Evolutionary conservation across 805 yeast genomes (phyloP).

Genomic region (Barnettozyma sp.): DNA sequence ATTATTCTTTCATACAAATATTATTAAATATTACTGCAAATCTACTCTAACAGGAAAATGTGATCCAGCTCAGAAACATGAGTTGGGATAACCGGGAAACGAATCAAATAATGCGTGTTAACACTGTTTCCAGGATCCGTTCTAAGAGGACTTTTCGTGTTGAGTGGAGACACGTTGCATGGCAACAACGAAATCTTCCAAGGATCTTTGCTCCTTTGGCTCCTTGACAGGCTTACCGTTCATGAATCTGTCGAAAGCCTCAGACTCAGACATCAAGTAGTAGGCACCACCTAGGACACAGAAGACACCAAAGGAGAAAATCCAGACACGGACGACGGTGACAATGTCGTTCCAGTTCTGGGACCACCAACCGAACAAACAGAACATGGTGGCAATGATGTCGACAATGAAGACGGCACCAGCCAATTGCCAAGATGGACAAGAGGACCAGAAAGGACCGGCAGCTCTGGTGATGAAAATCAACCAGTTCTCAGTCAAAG

Average conservation of each 20-base stretch:
- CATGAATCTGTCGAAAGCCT: conserved; percentile 74
- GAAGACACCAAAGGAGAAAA: conserved; percentile 96
- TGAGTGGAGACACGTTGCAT: conserved; percentile 88
- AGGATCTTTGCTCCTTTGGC: conserved; percentile 52
- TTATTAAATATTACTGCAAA: conserved; percentile 7
- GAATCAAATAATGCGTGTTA: conserved; percentile 6
- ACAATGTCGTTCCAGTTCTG: conserved; percentile 96
- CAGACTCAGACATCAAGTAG: conserved; percentile 84
- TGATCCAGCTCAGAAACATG: conserved; percentile 7
- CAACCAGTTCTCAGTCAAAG: conserved; percentile 95
- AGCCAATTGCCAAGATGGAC: conserved; percentile 93
- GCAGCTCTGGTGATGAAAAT: conserved; percentile 94
- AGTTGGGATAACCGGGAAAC: conserved; percentile 4
- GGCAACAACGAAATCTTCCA: conserved; percentile 79
- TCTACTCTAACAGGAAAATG: neutral
- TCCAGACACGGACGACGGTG: conserved; percentile 89
- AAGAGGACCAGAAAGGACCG: conserved; percentile 97
- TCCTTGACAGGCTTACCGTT: conserved; percentile 69
- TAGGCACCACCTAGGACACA: conserved; percentile 94
- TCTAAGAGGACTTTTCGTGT: conserved; percentile 71
- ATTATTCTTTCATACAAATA: conserved; percentile 5
- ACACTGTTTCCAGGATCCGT: conserved; percentile 3
- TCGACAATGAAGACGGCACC: conserved; percentile 92
- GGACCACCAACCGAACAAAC: conserved; percentile 96
- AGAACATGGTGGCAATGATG: conserved; percentile 85